Base-by-base conservation (phyloP, 495 filamentous ascomycete genomes). In the Chaetomium tenue region DNA sequence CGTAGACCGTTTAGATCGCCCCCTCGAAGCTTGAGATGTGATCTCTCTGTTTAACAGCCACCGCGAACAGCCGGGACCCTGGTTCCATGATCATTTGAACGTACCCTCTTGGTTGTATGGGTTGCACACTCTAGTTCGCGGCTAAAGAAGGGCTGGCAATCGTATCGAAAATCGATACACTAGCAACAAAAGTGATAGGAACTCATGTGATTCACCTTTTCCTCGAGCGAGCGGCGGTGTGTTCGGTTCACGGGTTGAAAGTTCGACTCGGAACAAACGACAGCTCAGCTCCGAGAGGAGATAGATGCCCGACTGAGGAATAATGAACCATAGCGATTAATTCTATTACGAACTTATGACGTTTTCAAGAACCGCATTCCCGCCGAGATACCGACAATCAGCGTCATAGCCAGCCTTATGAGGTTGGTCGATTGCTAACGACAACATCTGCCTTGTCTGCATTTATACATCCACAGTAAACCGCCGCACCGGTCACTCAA, bases 401-500 rank as follows among this genome's bases (percentile, higher is more conserved):
- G 16, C 6, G 47, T 52, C 42, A 15, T 25, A 9, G 18, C n/a
- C 47, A 58, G 8, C 28, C 33, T 40, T 26, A 44, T 26, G 42
- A 63, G 54, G 53, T 42, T 50, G 22, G 3, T 58, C 26, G 30
- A 42, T n/a, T 28, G 53, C 23, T 22, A 33, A n/a, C n/a, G 39
- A 56, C 56, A 22, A 59, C 62, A 54, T 53, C 33, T 26, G 23
- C 56, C 48, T 30, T 9, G 15, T 18, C 30, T n/a, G 26, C n/a
- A 6, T 30, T 30, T 30, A 2, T 30, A 6, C n/a, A n/a, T n/a
- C n/a, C 28, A 30, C 28, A 30, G 28, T 30, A 30, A 30, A 2
- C 28, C 28, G 28, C 28, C 28, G 28, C n/a, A n/a, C 12, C 57
- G 55, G 55, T 52, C 54, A 30, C 54, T 64, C 54, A 44, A 64